Percentiles rank a stretch among this genome's conserved stretches.
These are phyloP conservation scores for Neurospora sp. DNA, from an alignment of 495 filamentous ascomycete genomes.

Conservation along the genomic window DNA sequence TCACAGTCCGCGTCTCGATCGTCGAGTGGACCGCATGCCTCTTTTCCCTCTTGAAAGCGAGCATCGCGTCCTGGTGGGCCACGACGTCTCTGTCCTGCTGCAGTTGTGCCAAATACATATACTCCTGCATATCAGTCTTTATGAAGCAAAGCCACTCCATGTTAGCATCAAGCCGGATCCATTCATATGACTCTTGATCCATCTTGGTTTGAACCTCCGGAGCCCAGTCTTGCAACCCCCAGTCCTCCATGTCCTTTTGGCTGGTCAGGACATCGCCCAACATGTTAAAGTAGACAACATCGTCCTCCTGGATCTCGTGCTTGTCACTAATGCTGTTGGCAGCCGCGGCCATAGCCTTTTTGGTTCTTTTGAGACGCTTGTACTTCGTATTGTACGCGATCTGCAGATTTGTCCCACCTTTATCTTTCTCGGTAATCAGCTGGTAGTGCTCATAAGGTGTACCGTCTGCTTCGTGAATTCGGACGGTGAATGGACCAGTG, in stretches of 20 bases:
- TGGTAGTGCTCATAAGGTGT: conserved; percentile 98
- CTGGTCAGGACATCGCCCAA: conserved; percentile 83
- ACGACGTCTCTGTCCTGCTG: conserved; percentile 97
- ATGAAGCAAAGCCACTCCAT: conserved; percentile 93
- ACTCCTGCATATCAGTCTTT: conserved; percentile 66
- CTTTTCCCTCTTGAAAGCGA: conserved; percentile 29
- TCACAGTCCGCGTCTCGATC: conserved; percentile 75
- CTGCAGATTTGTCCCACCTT: conserved; percentile 55
- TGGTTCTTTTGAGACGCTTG: conserved; percentile 88
- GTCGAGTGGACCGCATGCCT: conserved; percentile 70
- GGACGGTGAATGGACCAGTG: conserved; percentile 91
- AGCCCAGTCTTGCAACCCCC: conserved; percentile 81
- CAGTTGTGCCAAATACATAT: conserved; percentile 96
- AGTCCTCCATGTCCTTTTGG: conserved; percentile 70
- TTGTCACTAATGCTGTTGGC: conserved; percentile 40
- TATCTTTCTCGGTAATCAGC: conserved; percentile 76
- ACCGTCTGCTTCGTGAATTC: conserved; percentile 97
- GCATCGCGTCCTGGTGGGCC: conserved; percentile 72
- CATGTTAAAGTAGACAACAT: conserved; percentile 91
- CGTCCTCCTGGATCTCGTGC: conserved; percentile 73
- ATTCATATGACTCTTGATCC: conserved; percentile 95
- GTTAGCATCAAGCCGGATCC: conserved; percentile 96
- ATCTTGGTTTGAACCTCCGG: conserved; percentile 77
- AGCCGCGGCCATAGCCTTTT: conserved; percentile 74
- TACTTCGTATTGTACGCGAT: conserved; percentile 99